These are phyloP conservation scores for Ogataea hybrid DNA, from an alignment of 1,139 yeast species.

Conservation along the genomic window DNA sequence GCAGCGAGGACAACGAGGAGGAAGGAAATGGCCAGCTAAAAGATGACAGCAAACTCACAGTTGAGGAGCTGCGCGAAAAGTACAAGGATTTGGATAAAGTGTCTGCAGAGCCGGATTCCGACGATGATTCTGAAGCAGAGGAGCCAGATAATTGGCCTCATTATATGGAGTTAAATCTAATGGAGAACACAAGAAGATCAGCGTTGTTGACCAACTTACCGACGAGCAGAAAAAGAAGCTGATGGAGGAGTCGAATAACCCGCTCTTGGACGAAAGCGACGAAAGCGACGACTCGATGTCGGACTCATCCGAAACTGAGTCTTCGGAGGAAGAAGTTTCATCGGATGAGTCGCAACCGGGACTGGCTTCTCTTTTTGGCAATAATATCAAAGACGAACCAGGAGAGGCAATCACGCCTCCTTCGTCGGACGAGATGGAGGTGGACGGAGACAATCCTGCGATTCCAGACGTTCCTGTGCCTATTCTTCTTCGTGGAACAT, in stretches of 20 bases:
- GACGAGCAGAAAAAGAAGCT: conserved; percentile 25
- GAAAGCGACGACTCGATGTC: conserved; percentile 25
- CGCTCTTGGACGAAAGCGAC: conserved; percentile 28
- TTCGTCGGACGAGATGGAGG: conserved; percentile 24
- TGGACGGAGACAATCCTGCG: conserved; percentile 27
- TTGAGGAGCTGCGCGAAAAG: conserved; percentile 64
- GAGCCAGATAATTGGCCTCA: conserved; percentile 19
- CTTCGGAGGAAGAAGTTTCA: conserved; percentile 24
- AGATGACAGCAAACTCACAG: conserved; percentile 56
- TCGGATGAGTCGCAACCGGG: conserved; percentile 20
- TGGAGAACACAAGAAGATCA: conserved; percentile 9
- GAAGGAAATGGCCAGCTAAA: conserved; percentile 28
- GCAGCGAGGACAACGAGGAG: conserved; percentile 28
- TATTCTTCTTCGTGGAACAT: conserved; percentile 70
- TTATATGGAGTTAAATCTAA: conserved; percentile 16
- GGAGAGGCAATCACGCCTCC: conserved; percentile 27
- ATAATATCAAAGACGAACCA: conserved; percentile 29
- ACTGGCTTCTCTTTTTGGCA: conserved; percentile 29
- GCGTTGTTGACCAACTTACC: conserved; percentile 27
- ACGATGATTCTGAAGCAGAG: conserved; percentile 24
- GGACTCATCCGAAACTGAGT: conserved; percentile 12
- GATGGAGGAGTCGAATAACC: conserved; percentile 19
- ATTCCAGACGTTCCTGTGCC: conserved; percentile 73
- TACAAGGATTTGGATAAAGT: conserved; percentile 47
- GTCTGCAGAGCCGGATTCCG: conserved; percentile 17